These are phyloP conservation scores for Neurospora sp. DNA, from an alignment of 495 filamentous ascomycete genomes.

Conservation along the genomic window DNA sequence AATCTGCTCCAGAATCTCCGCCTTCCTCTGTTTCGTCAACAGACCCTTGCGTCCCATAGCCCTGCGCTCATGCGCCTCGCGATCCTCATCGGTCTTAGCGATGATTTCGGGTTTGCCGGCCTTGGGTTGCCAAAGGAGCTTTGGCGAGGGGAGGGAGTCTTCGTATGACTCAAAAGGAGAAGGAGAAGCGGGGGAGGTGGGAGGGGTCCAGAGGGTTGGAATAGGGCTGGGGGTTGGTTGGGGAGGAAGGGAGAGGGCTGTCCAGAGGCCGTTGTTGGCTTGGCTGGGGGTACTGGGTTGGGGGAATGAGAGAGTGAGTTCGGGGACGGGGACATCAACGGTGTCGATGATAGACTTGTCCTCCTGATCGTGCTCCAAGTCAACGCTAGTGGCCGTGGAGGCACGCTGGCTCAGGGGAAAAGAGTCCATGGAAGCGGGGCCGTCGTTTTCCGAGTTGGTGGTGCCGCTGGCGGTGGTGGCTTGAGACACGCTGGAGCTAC, in stretches of 20 bases:
- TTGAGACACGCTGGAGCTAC: neutral
- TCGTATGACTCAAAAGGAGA: neutral
- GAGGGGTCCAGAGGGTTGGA: neutral
- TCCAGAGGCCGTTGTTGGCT: constrained; percentile 8
- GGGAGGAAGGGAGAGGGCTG: neutral
- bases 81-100: constrained; percentile 12
- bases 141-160: neutral
- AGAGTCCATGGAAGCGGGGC: neutral
- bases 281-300: neutral
- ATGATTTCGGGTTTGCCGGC: neutral
- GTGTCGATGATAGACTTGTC: neutral
- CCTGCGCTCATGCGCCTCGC: constrained; percentile 6
- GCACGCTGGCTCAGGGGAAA: neutral
- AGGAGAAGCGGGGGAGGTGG: neutral
- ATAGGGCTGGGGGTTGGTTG: too few relatives aligned
- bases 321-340: neutral
- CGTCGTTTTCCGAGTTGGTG: neutral
- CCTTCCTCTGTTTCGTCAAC: constrained; percentile 3
- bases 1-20: constrained; percentile 18
- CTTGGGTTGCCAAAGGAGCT: neutral
- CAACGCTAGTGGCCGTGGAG: neutral
- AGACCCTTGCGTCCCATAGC: constrained; percentile 8
- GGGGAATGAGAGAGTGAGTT: neutral
- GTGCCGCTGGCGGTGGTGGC: neutral
- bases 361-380: neutral